Base-by-base conservation (phyloP, 441 rosid genomes). In the Capsella rubella region DNA sequence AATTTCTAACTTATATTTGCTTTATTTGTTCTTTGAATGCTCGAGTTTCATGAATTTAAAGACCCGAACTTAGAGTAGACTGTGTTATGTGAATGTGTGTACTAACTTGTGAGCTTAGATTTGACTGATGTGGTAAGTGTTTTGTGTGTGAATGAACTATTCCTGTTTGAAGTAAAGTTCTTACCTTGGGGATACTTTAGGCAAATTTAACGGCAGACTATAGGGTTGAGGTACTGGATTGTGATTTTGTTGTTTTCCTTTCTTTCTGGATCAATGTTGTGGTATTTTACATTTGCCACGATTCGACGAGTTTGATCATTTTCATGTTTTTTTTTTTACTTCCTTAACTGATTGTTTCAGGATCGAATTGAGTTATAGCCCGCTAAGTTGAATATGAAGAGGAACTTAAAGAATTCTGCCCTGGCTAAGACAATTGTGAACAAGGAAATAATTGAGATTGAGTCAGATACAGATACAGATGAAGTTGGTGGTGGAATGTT, bases 381-480 rank as follows among this genome's bases (percentile, higher is more conserved):
- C 15, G 42, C 61, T 43, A 6, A 62, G 28, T 27, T 42, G 21
- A 53, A 42, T 28, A 69, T 50, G 56, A 55, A 25, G 70, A 76
- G 59, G 59, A 37, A 21, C 21, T 16, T 6, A 13, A 32, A 8
- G 45, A 53, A 8, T 31, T 59, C 62, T 21, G 25, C 35, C 37
- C 8, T 31, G 4, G 6, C 6, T 40, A 49, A 29, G 11, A 39
- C 0, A 18, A 1, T 0, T 49, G 28, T 15, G 46, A 32, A 13
- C 6, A 39, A 16, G 29, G 54, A 74, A 14, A 5, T 74, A 3
- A 40, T 59, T 10, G 78, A 27, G 21, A 60, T 61, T 28, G 74
- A 59, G 0, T 58, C 66, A 5, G 63, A 43, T 8, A 35, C 40
- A 35, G 46, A 42, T 5, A 9, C 35, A 8, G 75, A 71, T 27